Base-by-base conservation (phyloP, 2,329 filamentous ascomycete genomes). In the Monosporascus sp. region DNA sequence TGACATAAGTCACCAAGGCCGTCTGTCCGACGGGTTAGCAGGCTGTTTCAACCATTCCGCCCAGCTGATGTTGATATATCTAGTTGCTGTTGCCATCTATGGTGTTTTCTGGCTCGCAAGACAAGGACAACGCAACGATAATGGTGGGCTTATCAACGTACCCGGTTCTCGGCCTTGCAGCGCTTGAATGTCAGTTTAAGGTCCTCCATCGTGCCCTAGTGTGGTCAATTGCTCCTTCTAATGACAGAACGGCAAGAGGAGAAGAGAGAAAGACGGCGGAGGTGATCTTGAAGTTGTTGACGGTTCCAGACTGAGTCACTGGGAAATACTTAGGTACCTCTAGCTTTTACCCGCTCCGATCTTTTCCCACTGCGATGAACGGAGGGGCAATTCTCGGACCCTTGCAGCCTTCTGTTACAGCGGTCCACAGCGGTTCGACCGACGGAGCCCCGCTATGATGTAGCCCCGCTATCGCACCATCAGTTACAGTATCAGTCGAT, bases 1-100 rank as follows among this genome's bases (percentile, higher is more conserved):
- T 99, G 68, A 97, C 91, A 79, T 99, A 99, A 27, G 92, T 92
- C 60, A 99, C 90, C 57, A 99, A 81, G 49, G 94, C 93, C 61
- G 89, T 78, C 82, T 94, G 70, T 60, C 56, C 5, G 66, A 38
- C 20, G 5, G 38, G 52, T 58, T 52, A 56, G 58, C 55, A 46
- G 27, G 9, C 27, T 14, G 27, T 31, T 31, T 31, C 27, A 5
- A 31, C 27, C 27, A 14, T 31, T 31, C 9, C 27, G 27, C 27
- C 27, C 27, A 11, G 27, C 27, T 5, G 9, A 9, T 2, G 27
- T 31, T 31, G 27, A 53, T 20, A 27, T 22, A n/a, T 20, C 35
- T 20, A n/a, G 26, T 38, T 51, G 50, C 8, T 27, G 8, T 26
- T 9, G 27, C 27, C 27, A 31, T 11, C 27, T 14, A 9, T 31